Evolutionary conservation across 1,284 basidiomycete species (phyloP).

Genomic region (Bjerkandera adusta): DNA sequence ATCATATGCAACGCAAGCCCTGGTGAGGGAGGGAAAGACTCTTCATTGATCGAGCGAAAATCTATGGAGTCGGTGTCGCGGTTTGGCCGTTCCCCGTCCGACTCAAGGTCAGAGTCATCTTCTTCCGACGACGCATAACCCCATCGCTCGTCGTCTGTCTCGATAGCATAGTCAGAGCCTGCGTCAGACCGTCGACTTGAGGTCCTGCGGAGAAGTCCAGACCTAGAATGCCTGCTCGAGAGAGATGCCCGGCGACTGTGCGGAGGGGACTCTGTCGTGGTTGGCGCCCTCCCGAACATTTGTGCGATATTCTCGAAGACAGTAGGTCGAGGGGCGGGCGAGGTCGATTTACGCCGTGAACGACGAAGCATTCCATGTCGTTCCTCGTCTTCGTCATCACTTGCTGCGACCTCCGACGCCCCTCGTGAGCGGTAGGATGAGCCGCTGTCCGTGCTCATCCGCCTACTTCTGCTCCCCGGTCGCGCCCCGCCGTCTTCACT

Average conservation of each 20-base stretch:
- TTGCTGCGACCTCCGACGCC: too few relatives aligned
- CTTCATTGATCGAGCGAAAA: slow-evolving; percentile 46
- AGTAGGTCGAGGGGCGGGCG: slow-evolving; percentile 43
- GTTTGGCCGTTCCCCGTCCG: slow-evolving; percentile 19
- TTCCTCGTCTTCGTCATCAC: slow-evolving; percentile 26
- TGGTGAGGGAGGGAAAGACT: slow-evolving; percentile 65
- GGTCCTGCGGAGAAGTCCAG: slow-evolving; percentile 51
- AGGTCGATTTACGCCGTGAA: slow-evolving; percentile 29
- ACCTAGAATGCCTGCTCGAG: slow-evolving; percentile 54
- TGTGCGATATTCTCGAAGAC: slow-evolving; percentile 70
- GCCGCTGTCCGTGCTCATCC: slow-evolving; percentile 49
- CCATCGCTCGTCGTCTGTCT: slow-evolving; percentile 67
- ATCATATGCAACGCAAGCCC: slow-evolving; percentile 63
- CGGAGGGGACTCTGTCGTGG: slow-evolving; percentile 35
- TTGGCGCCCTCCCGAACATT: slow-evolving; percentile 56
- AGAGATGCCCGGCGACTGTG: slow-evolving; percentile 48
- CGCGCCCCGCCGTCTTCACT: slow-evolving; percentile 42
- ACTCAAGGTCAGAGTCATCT: slow-evolving; percentile 36
- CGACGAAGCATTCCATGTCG: slow-evolving; percentile 23
- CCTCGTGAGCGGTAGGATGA: too few relatives aligned
- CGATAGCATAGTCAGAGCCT: slow-evolving; percentile 56
- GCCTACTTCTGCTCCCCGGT: slow-evolving; percentile 13
- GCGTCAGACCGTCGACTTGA: slow-evolving; percentile 51
- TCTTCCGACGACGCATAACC: slow-evolving; percentile 80
- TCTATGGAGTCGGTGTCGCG: slow-evolving; percentile 12